phyloP scores from a whole-genome alignment of 148 eudicot genomes.

The Camellia japonica region DNA sequence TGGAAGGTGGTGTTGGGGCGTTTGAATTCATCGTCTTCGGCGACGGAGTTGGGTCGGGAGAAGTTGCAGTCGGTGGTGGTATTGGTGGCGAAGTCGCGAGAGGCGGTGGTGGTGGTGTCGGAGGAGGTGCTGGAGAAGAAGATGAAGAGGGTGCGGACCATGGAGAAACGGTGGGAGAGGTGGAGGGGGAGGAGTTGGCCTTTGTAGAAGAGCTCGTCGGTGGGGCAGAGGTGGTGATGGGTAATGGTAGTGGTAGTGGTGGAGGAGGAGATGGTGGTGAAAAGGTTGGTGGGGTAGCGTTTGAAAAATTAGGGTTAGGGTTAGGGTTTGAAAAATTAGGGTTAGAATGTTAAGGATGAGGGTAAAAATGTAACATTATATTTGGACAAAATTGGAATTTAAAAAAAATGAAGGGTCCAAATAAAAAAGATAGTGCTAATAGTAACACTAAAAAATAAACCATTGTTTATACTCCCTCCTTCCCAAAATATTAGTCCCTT shows the following conservation, averaged over 20 bases:
- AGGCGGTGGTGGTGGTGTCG: constrained; percentile 33
- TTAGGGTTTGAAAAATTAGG: too few relatives aligned
- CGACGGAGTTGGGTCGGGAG: constrained; percentile 62
- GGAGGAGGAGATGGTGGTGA: constrained; percentile 44
- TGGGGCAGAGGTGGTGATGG: constrained; percentile 45
- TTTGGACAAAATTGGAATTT: too few relatives aligned
- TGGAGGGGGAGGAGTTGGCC: constrained; percentile 86
- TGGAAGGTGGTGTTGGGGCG: constrained; percentile 20
- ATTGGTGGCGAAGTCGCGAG: constrained; percentile 47
- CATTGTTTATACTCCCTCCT: too few relatives aligned
- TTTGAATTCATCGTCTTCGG: constrained; percentile 42
- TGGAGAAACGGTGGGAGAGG: constrained; percentile 73
- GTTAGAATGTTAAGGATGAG: too few relatives aligned
- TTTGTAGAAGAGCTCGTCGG: constrained; percentile 89
- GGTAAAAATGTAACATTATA: too few relatives aligned
- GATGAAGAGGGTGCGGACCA: constrained; percentile 66
- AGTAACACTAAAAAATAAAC: too few relatives aligned
- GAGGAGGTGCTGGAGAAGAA: constrained; percentile 59
- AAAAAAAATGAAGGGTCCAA: too few relatives aligned
- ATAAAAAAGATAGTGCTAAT: too few relatives aligned
- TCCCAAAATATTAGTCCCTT: too few relatives aligned
- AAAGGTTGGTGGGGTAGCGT: too few relatives aligned
- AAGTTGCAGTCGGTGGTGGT: constrained; percentile 45
- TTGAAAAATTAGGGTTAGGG: too few relatives aligned
- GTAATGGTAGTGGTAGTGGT: constrained; percentile 29